Base-by-base conservation (phyloP, 1,284 basidiomycete species). In the Rhodofomes roseus region DNA sequence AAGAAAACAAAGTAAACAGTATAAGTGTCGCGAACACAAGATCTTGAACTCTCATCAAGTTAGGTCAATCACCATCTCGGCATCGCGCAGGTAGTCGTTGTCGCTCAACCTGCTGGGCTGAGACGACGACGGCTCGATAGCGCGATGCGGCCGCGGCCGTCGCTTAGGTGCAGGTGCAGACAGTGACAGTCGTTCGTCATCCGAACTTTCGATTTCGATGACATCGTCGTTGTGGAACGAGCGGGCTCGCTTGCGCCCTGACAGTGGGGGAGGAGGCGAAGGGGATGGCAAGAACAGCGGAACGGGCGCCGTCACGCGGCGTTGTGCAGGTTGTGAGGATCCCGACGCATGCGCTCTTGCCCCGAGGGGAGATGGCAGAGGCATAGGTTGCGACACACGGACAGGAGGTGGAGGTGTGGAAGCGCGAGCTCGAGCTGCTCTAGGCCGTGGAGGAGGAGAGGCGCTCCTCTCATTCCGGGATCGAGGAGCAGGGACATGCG, bases 31-130 rank as follows among this genome's bases (percentile, higher is more conserved):
- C 7, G 37, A 12, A 39, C 7, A 39, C 7, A 3, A 14, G 4
- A 16, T 9, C 16, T 39, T 12, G 16, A 16, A 39, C 31, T n/a
- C n/a, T n/a, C n/a, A 12, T 46, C 43, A 46, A 18, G 46, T 48
- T 25, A 48, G 12, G 18, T 48, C 46, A 48, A 48, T 48, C 5
- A 48, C 12, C 7, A 25, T n/a, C 8, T 23, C 46, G 2, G 27
- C 25, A 2, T 22, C 9, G 14, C 22, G 46, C 46, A 48, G 14
- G 37, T 14, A 39, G 36, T 54, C 60, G 27, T 46, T 52, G 23
- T 64, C 63, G 36, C 52, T 40, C 7, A 66, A 60, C 40, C 57
- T 56, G 57, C 63, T 65, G 18, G 64, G 62, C 56, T 66, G 64
- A 16, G 66, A 68, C 8, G 64, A 66, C 1, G 60, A 59, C 5